A percentile compares a stretch with the other conserved stretches of the same genome.
Evolutionary conservation across 2,329 filamentous ascomycete species (phyloP).

Genomic region (Aspergillus sp.): DNA sequence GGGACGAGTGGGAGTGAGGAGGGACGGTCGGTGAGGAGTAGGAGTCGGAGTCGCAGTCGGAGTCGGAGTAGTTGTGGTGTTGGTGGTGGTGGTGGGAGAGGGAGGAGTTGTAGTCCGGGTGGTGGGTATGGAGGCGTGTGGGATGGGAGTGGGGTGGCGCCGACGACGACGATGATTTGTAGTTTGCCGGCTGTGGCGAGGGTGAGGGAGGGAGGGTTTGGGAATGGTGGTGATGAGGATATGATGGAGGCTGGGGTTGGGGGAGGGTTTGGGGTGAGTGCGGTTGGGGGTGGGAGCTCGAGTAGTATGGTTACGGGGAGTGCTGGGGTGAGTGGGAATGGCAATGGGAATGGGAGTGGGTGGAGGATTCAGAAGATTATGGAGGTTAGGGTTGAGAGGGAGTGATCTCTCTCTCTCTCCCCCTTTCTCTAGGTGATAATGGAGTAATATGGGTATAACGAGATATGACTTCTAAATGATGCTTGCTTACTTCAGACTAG

Average conservation of each 20-base stretch:
- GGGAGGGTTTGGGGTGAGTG: neutral
- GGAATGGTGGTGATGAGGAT: neutral
- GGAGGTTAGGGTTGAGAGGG: slow-evolving; percentile 12
- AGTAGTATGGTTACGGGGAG: neutral
- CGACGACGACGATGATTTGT: neutral
- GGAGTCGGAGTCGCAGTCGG: neutral
- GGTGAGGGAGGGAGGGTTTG: neutral
- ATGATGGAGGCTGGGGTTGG: neutral
- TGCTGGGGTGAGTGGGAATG: neutral
- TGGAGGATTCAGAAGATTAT: slow-evolving; percentile 6
- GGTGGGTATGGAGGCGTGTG: neutral
- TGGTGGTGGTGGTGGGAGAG: neutral
- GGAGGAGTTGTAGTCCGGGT: neutral
- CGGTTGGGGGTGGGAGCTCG: neutral
- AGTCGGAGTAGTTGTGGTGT: neutral
- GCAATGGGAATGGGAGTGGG: neutral
- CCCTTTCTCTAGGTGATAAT: neutral
- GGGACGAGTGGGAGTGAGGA: neutral
- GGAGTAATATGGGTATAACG: neutral
- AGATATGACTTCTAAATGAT: neutral
- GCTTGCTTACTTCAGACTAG: neutral
- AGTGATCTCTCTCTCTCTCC: neutral
- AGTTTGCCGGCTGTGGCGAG: neutral
- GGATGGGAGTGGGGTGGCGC: neutral
- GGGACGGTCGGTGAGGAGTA: neutral